phyloP scores from a whole-genome alignment of 2,329 filamentous ascomycete genomes.

The Trichoderma atrobrunneum region DNA sequence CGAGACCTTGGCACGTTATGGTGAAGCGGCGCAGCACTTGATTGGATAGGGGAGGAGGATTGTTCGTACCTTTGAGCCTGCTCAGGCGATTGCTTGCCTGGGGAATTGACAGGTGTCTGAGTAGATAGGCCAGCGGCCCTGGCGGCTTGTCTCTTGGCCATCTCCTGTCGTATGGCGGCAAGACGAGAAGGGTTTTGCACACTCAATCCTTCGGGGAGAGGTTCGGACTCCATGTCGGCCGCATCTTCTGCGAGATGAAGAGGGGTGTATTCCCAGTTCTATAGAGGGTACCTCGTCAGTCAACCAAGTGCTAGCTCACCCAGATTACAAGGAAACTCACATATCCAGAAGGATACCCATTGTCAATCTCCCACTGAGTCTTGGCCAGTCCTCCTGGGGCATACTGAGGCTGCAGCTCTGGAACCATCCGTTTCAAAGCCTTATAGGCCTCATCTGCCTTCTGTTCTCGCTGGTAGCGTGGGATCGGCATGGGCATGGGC shows the following conservation, averaged over 20 bases:
- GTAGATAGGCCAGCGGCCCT: not conserved
- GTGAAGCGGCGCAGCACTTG: not conserved
- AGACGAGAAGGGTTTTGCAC: not conserved
- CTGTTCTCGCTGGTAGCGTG: not conserved
- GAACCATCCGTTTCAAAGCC: not conserved
- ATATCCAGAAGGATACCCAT: not conserved
- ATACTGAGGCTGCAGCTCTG: not conserved
- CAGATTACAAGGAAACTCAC: not conserved
- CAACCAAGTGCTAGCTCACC: not conserved
- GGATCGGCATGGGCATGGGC: not conserved
- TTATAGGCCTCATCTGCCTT: not conserved
- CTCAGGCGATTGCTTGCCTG: not conserved
- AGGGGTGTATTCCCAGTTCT: not conserved
- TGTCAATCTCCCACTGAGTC: constrained; percentile 2
- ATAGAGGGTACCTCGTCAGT: not conserved
- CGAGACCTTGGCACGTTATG: constrained; percentile 7
- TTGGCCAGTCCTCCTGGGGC: not conserved
- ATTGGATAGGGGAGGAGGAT: not conserved
- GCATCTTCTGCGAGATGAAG: not conserved
- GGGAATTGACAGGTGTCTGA: not conserved
- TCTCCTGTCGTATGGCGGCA: not conserved
- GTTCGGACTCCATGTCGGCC: not conserved
- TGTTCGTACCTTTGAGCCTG: constrained; percentile 2
- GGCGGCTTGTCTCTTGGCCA: not conserved
- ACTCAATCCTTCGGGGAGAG: not conserved